phyloP scores from a whole-genome alignment of 148 eudicot species.

The Fallopia convolvulus region DNA sequence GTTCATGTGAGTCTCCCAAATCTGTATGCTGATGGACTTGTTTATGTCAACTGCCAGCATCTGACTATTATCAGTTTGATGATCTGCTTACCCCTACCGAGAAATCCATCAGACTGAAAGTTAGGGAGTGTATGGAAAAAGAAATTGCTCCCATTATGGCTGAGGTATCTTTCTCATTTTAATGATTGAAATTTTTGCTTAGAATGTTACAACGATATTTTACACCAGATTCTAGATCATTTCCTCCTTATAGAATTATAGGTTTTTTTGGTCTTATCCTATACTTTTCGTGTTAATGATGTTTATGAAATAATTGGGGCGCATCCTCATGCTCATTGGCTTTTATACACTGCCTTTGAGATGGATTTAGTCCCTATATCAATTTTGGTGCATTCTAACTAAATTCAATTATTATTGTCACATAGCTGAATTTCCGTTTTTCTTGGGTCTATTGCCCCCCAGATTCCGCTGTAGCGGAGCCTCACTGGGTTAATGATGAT shows the following conservation, averaged over 20 bases:
- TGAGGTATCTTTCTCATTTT: conserved; percentile 37
- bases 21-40: not conserved
- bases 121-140: conserved; percentile 76
- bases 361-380: too few relatives aligned
- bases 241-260: not conserved
- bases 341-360: too few relatives aligned
- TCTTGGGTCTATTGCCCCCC: too few relatives aligned
- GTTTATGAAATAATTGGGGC: not conserved
- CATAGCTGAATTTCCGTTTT: too few relatives aligned
- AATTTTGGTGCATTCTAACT: too few relatives aligned
- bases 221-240: not conserved
- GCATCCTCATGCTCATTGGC: too few relatives aligned
- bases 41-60: conserved; percentile 41
- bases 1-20: not conserved
- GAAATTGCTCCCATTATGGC: conserved; percentile 89
- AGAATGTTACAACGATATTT: not conserved
- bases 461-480: too few relatives aligned
- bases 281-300: not conserved
- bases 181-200: not conserved
- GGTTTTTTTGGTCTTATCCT: too few relatives aligned
- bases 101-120: conserved; percentile 54
- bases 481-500: too few relatives aligned
- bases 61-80: conserved; percentile 83
- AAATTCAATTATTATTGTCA: too few relatives aligned
- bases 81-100: conserved; percentile 73